These are phyloP conservation scores for Colletotrichum sublineola DNA, from an alignment of 2,329 filamentous ascomycete genomes.

Conservation along the genomic window DNA sequence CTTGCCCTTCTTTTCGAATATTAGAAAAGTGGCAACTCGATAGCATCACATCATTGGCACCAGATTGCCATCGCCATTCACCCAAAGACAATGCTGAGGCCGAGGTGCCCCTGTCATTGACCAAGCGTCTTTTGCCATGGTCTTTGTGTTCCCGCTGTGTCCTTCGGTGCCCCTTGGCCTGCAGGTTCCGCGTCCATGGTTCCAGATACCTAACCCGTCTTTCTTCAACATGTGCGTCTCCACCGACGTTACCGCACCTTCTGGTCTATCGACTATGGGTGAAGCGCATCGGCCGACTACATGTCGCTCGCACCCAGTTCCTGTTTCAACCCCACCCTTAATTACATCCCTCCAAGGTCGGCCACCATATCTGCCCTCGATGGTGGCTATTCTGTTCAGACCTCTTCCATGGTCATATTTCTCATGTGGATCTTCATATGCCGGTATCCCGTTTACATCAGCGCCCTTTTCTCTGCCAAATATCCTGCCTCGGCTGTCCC, in stretches of 20 bases:
- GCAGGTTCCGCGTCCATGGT: constrained; percentile 24
- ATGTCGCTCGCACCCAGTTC: background rate
- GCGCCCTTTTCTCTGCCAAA: background rate
- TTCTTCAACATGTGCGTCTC: constrained; percentile 27
- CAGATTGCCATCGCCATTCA: background rate
- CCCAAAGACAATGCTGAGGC: background rate
- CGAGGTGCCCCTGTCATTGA: constrained; percentile 3
- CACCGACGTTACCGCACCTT: background rate
- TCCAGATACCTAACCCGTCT: constrained; percentile 7
- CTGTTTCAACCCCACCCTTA: background rate
- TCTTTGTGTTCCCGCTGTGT: constrained; percentile 1
- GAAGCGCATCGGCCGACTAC: constrained; percentile 18
- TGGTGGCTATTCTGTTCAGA: constrained; percentile 4
- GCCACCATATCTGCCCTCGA: background rate
- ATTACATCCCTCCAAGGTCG: background rate
- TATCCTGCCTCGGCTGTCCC: constrained; percentile 5
- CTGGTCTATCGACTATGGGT: constrained; percentile 8
- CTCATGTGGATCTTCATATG: constrained; percentile 1
- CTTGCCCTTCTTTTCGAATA: background rate
- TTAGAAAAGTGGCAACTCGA: background rate
- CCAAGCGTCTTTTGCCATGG: background rate
- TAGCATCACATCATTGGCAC: background rate
- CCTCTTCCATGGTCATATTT: constrained; percentile 3
- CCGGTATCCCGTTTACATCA: background rate
- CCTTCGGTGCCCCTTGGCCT: background rate